Conservation (phyloP, 352 stramenopile species). For the Globisporangium camurandrum region DNA sequence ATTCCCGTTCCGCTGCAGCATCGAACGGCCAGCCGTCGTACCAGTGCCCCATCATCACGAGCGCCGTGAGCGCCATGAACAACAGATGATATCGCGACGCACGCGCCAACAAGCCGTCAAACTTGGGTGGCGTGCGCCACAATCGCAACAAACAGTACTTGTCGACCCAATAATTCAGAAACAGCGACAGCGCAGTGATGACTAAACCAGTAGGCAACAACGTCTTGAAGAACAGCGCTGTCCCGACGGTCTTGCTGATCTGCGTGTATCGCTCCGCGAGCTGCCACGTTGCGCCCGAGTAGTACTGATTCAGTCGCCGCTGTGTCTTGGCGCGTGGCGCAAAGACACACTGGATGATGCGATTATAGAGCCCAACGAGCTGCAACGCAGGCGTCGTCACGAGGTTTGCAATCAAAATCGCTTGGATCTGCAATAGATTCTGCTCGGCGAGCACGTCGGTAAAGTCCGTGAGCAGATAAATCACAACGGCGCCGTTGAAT, state of each 20-base stretch:
- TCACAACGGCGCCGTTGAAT: constrained; percentile 70
- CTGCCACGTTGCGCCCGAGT: constrained; percentile 59
- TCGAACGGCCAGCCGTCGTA: constrained; percentile 80
- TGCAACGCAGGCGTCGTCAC: constrained; percentile 60
- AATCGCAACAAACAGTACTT: constrained; percentile 75
- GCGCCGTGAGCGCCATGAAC: constrained; percentile 44
- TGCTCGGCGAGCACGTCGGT: constrained; percentile 52
- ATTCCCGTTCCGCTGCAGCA: constrained; percentile 16
- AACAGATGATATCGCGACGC: constrained; percentile 64
- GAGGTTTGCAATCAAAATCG: constrained; percentile 73
- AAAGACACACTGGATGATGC: constrained; percentile 34
- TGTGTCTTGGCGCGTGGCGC: constrained; percentile 53
- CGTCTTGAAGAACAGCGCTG: constrained; percentile 61
- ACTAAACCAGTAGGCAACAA: constrained; percentile 51
- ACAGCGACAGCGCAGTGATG: constrained; percentile 53
- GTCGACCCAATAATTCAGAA: constrained; percentile 80
- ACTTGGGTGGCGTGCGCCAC: constrained; percentile 61
- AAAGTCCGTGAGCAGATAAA: constrained; percentile 73
- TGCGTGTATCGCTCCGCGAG: constrained; percentile 63
- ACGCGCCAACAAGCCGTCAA: constrained; percentile 51
- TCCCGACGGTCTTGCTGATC: constrained; percentile 59
- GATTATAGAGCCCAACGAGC: constrained; percentile 47
- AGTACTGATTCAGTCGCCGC: constrained; percentile 71
- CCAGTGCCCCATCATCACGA: constrained; percentile 75
- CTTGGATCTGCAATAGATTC: constrained; percentile 67